Percentiles rank a stretch among this genome's conserved stretches.
Evolutionary conservation across 371 early-diverging fungal species (phyloP).

Genomic region (Syncephalastrum monosporum): DNA sequence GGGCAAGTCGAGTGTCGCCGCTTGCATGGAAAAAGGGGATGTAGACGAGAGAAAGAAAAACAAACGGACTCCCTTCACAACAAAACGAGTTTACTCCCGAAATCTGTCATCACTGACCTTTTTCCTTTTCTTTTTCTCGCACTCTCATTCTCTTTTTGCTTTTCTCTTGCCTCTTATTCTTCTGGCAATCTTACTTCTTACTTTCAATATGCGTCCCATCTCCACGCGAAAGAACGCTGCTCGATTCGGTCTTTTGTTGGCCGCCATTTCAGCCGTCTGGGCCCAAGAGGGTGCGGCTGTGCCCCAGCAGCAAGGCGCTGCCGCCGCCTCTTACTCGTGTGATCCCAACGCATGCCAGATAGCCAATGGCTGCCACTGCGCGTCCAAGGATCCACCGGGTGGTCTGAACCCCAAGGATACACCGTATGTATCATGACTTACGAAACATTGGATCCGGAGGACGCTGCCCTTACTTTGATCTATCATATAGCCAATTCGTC

Average conservation of each 20-base stretch:
- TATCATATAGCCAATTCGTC: constrained; percentile 44
- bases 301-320: constrained; percentile 4
- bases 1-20: too few relatives aligned
- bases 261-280: constrained; percentile 11
- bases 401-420: constrained; percentile 51
- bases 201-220: constrained; percentile 10
- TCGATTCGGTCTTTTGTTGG: constrained; percentile 2
- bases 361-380: constrained; percentile 64
- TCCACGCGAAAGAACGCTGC: background rate
- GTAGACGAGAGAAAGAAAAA: too few relatives aligned
- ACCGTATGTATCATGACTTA: constrained; percentile 40
- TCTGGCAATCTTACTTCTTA: constrained; percentile 8
- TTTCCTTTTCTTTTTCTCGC: constrained; percentile 3
- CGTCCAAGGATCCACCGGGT: constrained; percentile 60
- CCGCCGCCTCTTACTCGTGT: constrained; percentile 40
- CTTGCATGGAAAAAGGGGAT: too few relatives aligned
- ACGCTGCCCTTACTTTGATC: background rate
- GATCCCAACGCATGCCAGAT: constrained; percentile 58
- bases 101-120: too few relatives aligned
- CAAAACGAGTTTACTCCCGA: too few relatives aligned
- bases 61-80: too few relatives aligned
- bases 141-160: constrained; percentile 8
- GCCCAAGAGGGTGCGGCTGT: constrained; percentile 42
- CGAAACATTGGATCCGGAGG: background rate
- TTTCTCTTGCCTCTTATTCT: constrained; percentile 5